A percentile compares a stretch with the other conserved stretches of the same genome.
These are phyloP conservation scores for Flaveria trinervia DNA, from an alignment of 129 eudicot genomes.

Conservation along the genomic window DNA sequence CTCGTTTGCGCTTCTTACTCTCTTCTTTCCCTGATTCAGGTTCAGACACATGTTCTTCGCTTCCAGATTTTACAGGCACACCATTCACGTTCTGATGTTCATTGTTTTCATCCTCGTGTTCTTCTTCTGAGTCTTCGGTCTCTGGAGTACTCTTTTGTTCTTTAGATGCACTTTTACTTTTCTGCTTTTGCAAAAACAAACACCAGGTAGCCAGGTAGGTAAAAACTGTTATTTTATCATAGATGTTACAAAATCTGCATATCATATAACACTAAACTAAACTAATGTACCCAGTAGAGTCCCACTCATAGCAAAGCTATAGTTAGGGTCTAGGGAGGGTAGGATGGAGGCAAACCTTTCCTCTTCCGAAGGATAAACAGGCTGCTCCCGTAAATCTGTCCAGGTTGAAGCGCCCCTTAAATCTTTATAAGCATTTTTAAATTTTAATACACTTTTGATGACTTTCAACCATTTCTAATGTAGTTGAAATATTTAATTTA, in stretches of 20 bases:
- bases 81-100: slow-evolving; percentile 57
- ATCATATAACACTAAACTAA: background rate
- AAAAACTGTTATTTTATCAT: background rate
- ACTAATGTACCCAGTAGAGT: too few species aligned
- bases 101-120: slow-evolving; percentile 43
- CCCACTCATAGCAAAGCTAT: too few species aligned
- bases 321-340: too few species aligned
- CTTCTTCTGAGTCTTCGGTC: slow-evolving; percentile 44
- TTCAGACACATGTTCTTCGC: slow-evolving; percentile 55
- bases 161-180: slow-evolving; percentile 45
- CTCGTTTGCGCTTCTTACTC: slow-evolving; percentile 43
- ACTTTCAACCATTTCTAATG: background rate
- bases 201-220: background rate
- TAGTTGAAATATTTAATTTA: background rate
- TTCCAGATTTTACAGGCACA: slow-evolving; percentile 54
- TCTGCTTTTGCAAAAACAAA: slow-evolving; percentile 46
- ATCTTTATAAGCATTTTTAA: background rate
- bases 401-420: background rate
- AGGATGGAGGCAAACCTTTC: too few species aligned
- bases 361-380: too few species aligned
- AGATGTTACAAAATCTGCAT: background rate
- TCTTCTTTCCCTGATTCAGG: slow-evolving; percentile 53
- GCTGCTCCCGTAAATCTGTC: background rate
- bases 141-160: slow-evolving; percentile 44
- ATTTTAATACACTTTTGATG: background rate